Evolutionary conservation across 768 basidiomycete species (phyloP).

Genomic region (Crepidotus variabilis): DNA sequence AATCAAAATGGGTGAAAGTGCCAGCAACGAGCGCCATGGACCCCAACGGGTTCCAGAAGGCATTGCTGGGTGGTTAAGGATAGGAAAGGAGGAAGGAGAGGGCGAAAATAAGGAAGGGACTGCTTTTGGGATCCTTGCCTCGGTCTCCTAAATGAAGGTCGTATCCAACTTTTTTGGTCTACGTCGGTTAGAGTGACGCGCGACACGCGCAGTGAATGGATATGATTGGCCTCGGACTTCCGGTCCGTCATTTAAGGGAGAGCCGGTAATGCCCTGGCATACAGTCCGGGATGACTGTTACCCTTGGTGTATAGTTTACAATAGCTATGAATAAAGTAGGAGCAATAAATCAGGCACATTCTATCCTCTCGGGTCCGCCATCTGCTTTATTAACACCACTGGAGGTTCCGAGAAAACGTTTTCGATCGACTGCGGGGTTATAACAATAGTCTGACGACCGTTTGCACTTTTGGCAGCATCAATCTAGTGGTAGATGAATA

Average conservation of each 20-base stretch:
- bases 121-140: constrained; percentile 3
- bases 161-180: background rate
- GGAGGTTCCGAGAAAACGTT: constrained; percentile 6
- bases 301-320: too few species aligned
- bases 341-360: background rate
- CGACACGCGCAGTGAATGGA: background rate
- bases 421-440: constrained; percentile 6
- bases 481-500: background rate
- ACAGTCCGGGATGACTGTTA: too few species aligned
- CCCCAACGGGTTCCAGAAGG: constrained; percentile 44
- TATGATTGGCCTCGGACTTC: background rate
- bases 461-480: constrained; percentile 4
- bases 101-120: background rate
- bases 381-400: constrained; percentile 8
- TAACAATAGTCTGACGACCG: constrained; percentile 9
- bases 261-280: too few species aligned
- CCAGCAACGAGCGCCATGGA: constrained; percentile 52
- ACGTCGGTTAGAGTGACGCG: background rate
- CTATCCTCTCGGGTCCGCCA: constrained; percentile 4
- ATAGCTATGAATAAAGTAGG: too few species aligned
- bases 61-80: constrained; percentile 16
- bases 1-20: constrained; percentile 51
- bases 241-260: background rate
- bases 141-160: background rate
- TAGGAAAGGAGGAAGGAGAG: constrained; percentile 2